A percentile compares a stretch with the other conserved stretches of the same genome.
phyloP scores from a whole-genome alignment of 139 green algal genomes.

The Gonium pectorale region DNA sequence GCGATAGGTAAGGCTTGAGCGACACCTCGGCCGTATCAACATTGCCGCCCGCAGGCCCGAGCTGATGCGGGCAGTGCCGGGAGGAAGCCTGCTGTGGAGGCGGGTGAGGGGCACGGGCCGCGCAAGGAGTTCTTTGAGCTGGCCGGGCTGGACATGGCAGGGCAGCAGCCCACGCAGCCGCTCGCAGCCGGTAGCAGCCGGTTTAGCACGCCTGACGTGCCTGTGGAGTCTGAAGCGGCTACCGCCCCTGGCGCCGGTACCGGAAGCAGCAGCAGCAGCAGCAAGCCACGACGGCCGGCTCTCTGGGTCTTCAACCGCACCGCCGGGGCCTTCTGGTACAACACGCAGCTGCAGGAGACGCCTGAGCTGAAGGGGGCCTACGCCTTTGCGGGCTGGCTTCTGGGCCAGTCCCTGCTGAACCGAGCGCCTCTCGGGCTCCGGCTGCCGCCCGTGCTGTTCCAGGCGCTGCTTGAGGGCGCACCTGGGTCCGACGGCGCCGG shows the following conservation, averaged over 20 bases:
- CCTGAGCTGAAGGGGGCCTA: slow-evolving; percentile 30
- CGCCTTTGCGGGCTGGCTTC: slow-evolving; percentile 64
- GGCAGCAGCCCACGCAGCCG: slow-evolving; percentile 5
- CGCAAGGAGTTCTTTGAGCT: slow-evolving; percentile 75
- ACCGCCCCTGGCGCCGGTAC: not conserved
- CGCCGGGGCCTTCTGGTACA: slow-evolving; percentile 67
- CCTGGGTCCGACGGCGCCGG: not conserved
- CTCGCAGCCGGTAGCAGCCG: not conserved
- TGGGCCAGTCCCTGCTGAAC: slow-evolving; percentile 66
- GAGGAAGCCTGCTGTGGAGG: slow-evolving; percentile 52
- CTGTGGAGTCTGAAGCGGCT: too few species aligned
- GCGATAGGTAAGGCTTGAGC: too few species aligned
- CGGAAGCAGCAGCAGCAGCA: not conserved
- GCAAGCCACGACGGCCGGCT: not conserved
- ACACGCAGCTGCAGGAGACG: slow-evolving; percentile 46
- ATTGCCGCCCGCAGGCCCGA: too few species aligned
- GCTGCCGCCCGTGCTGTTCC: slow-evolving; percentile 61
- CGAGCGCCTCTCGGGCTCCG: slow-evolving; percentile 52
- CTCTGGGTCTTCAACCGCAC: slow-evolving; percentile 60
- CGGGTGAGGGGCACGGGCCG: slow-evolving; percentile 71
- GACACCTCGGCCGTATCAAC: too few species aligned
- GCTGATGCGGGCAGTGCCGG: not conserved
- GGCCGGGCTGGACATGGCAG: slow-evolving; percentile 42
- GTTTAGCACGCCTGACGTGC: not conserved
- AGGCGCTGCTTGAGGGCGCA: slow-evolving; percentile 50